phyloP scores from a whole-genome alignment of 371 early-diverging fungal species.

The Mortierella sp. region DNA sequence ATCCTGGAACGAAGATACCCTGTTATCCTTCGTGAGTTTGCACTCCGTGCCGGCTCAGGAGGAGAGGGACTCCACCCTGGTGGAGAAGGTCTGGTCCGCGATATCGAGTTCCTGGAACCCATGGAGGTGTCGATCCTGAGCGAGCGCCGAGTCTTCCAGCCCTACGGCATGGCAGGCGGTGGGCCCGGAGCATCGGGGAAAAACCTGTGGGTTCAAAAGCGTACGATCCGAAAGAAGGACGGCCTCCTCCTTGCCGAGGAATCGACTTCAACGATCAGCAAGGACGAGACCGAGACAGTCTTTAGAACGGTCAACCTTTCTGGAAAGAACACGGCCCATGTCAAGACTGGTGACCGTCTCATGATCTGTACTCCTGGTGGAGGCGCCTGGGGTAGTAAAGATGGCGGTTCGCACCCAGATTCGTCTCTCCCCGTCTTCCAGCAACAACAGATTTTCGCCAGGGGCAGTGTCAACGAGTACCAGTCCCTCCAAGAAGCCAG shows the following conservation, averaged over 20 bases:
- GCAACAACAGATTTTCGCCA: slow-evolving; percentile 30
- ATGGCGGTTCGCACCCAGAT: slow-evolving; percentile 1
- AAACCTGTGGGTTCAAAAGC: slow-evolving; percentile 84
- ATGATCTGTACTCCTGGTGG: slow-evolving; percentile 94
- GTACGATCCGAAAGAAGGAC: slow-evolving; percentile 53
- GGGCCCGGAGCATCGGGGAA: slow-evolving; percentile 78
- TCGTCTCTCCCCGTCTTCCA: slow-evolving; percentile 13
- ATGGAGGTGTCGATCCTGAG: slow-evolving; percentile 93
- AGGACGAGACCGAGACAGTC: slow-evolving; percentile 34
- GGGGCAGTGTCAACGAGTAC: slow-evolving; percentile 50
- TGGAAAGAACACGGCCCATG: slow-evolving; percentile 88
- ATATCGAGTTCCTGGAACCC: slow-evolving; percentile 84
- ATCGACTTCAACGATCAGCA: not conserved
- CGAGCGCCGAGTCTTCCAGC: slow-evolving; percentile 92
- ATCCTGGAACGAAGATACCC: slow-evolving; percentile 96
- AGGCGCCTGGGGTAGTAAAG: slow-evolving; percentile 77
- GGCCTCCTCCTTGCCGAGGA: slow-evolving; percentile 26
- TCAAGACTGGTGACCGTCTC: slow-evolving; percentile 83
- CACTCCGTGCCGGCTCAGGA: slow-evolving; percentile 84
- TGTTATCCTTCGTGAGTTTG: slow-evolving; percentile 89
- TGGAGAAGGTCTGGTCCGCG: slow-evolving; percentile 92
- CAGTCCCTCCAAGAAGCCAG: slow-evolving; percentile 52
- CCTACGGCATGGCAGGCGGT: slow-evolving; percentile 95
- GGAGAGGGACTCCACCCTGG: slow-evolving; percentile 86
- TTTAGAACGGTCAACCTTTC: slow-evolving; percentile 78